Conservation (phyloP, 169 alveolate genomes). For the Cryptosporidium canis region DNA sequence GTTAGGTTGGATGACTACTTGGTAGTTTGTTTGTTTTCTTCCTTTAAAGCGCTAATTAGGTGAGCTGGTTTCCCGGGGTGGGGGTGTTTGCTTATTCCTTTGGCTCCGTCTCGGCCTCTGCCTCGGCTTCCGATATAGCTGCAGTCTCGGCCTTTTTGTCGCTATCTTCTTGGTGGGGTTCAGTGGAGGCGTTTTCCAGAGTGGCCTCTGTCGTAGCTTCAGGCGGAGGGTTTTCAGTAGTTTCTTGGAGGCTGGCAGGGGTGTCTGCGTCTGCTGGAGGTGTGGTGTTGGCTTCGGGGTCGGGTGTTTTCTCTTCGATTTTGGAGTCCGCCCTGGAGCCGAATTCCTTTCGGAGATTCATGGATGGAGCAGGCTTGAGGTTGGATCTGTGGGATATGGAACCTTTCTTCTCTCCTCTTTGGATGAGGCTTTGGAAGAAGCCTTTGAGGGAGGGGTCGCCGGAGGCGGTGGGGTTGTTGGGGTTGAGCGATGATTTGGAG, state of each 20-base stretch:
- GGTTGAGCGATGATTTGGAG: neutral
- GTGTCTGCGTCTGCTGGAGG: neutral
- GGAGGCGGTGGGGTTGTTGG: conserved; percentile 11
- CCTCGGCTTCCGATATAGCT: neutral
- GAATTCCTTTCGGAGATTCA: conserved; percentile 30
- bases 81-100: too few species aligned
- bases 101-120: neutral
- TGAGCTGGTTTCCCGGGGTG: too few species aligned
- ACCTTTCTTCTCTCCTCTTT: conserved; percentile 63
- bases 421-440: conserved; percentile 63
- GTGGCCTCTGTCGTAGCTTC: neutral
- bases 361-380: conserved; percentile 35
- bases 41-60: too few species aligned
- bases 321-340: conserved; percentile 10
- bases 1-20: neutral
- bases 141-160: neutral
- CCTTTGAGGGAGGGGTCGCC: conserved; percentile 70
- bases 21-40: too few species aligned
- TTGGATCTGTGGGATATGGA: neutral
- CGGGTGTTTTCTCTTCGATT: neutral
- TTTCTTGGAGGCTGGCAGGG: neutral
- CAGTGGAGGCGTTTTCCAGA: neutral
- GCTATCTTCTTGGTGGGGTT: too few species aligned
- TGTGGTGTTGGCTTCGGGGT: neutral
- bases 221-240: neutral